Evolutionary conservation across 2,329 filamentous ascomycete species (phyloP), one percentile per base, ranked within the genome.

Genomic region (Tolypocladium amazonense): DNA sequence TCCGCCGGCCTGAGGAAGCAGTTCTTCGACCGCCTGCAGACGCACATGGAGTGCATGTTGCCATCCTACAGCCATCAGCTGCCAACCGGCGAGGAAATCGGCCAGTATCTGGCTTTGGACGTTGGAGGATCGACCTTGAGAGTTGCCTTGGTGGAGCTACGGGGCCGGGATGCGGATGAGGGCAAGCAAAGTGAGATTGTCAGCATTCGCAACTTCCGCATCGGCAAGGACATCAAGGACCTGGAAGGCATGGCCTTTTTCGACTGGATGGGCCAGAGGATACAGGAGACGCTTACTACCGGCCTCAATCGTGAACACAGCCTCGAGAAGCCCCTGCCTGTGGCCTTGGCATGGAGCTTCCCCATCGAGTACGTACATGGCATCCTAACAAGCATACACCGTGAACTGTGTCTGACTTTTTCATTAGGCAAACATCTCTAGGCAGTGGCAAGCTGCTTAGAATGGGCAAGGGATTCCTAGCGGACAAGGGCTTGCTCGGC

Each of bases 291-390:
- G 1, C 72, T 88, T 14, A 71, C 74, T 8, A 73, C 74, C 52
- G 78, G 77, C 23, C 66, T 75, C 27, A 72, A 75, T 53, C 69
- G 72, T 3, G 71, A 69, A 27, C 70, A 73, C 60, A 69, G 65
- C 52, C 67, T 71, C 6, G 73, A 75, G 30, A 70, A 74, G 2
- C 77, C 80, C 35, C 72, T 88, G 57, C 80, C 79, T 11, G 76
- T 87, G 73, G 85, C 85, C 1, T 70, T 88, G 62, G 83, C 86
- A 7, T 88, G 86, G 85, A 88, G 85, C 61, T 89, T 89, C 65
- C 86, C 86, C 33, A 84, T 88, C 53, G 82, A 88, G 85, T 87
- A 76, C 69, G 83, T 76, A 37, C 35, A 53, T 33, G 12, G 18
- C 50, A 20, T 35, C 18, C 12, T n/a, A 8, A 9, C 27, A 15